These are phyloP conservation scores for Chaetothyriales sp. DNA, from an alignment of 2,329 filamentous ascomycete species.

Conservation along the genomic window DNA sequence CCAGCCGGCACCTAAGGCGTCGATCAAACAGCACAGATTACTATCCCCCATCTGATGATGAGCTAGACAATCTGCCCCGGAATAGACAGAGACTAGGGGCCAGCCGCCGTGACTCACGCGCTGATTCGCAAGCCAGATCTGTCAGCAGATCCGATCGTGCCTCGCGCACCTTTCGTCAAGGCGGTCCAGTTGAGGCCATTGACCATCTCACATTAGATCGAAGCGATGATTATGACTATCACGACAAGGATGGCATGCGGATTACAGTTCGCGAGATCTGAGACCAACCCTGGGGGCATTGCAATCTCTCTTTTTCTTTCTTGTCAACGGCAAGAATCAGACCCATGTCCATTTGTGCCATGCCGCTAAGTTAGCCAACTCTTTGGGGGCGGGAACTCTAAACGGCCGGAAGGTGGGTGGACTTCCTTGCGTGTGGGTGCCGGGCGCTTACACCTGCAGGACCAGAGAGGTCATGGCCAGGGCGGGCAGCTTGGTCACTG, in stretches of 20 bases:
- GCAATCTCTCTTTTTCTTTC: background rate
- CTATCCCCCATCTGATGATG: background rate
- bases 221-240: conserved; percentile 14
- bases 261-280: conserved; percentile 15
- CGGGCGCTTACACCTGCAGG: too few species aligned
- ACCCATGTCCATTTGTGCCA: too few species aligned
- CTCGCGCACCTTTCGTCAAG: conserved; percentile 1
- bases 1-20: background rate
- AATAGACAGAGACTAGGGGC: background rate
- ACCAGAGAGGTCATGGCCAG: too few species aligned
- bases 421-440: background rate
- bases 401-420: background rate
- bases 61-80: background rate
- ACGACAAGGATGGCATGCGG: conserved; percentile 13
- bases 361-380: background rate
- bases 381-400: background rate
- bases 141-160: background rate
- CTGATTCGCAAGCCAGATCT: background rate
- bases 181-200: conserved; percentile 7
- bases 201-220: conserved; percentile 3
- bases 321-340: too few species aligned
- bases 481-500: too few species aligned
- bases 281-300: background rate
- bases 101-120: background rate
- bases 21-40: background rate